These are phyloP conservation scores for Fusarium metavorans DNA, from an alignment of 2,329 filamentous ascomycete species.

Conservation along the genomic window DNA sequence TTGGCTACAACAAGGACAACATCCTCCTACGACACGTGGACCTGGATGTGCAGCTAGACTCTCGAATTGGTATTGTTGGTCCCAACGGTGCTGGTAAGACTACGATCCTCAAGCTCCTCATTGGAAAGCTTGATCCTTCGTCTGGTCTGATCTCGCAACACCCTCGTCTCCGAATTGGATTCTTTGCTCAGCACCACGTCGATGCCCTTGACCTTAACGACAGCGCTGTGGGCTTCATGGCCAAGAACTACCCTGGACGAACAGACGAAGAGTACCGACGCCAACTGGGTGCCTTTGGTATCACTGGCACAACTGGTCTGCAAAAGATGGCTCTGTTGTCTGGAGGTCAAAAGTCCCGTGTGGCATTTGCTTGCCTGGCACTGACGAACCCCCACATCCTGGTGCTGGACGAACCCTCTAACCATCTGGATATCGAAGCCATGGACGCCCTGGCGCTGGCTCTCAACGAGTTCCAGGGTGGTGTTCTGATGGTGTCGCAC, in stretches of 20 bases:
- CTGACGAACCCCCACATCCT: conserved; percentile 96
- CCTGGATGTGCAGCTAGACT: conserved; percentile 96
- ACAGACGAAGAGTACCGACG: conserved; percentile 97
- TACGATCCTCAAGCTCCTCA: conserved; percentile 97
- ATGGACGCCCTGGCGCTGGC: conserved; percentile 95
- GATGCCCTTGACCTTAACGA: conserved; percentile 91
- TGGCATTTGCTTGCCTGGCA: conserved; percentile 96
- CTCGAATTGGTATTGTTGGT: conserved; percentile 98
- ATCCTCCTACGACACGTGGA: conserved; percentile 88
- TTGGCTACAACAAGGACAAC: conserved; percentile 87
- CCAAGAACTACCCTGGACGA: conserved; percentile 88
- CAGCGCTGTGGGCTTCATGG: conserved; percentile 96
- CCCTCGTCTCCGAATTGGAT: conserved; percentile 89
- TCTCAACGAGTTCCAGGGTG: conserved; percentile 87
- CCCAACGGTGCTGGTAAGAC: conserved; percentile 99
- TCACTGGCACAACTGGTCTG: conserved; percentile 93
- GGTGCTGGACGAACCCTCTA: conserved; percentile 97
- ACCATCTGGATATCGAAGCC: conserved; percentile 98
- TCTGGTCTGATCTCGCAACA: conserved; percentile 89
- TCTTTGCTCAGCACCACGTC: conserved; percentile 98
- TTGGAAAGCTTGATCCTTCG: conserved; percentile 82
- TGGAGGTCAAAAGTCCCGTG: conserved; percentile 97
- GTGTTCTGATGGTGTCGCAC: conserved; percentile 98
- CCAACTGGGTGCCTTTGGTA: conserved; percentile 89
- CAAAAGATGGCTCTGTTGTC: conserved; percentile 96